Base-by-base conservation (phyloP, 2,329 filamentous ascomycete species). In the Penicillium sclerotigenum region DNA sequence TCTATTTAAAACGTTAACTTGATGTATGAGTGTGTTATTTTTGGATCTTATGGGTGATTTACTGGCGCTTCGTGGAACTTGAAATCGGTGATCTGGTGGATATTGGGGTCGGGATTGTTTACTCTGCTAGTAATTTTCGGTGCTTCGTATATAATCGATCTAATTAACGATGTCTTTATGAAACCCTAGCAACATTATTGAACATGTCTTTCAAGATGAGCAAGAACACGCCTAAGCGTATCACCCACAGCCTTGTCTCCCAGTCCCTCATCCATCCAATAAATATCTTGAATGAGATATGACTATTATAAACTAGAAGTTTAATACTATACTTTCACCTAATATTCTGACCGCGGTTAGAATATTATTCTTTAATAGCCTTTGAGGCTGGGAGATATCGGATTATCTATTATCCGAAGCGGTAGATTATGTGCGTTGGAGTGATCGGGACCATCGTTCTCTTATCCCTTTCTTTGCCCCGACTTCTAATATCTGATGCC, bases 111-210 rank as follows among this genome's bases (percentile, higher is more conserved):
- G 20, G 26, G 18, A 16, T 51, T 33, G 14, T 33, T 22, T 24
- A 33, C 28, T 24, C 24, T 11, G 11, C 29, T 43, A 28, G 10
- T 45, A 34, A 22, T 31, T 45, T 38, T 43, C 7, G 28, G 16
- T 45, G 28, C 38, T 34, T 51, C 28, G 37, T 51, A 51, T 43
- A 34, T 51, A 51, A n/a, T 34, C 38, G 20, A 51, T 34, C 16
- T 51, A 51, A 51, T 50, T 14, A 22, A 51, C 18, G 18, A 41
- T 33, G 13, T 33, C 20, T 34, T 4, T 42, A 47, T 37, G 8
- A 28, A 48, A 16, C 14, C 9, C 5, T 29, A 14, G 4, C 33
- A 28, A 26, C 7, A 22, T 49, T 24, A 38, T 40, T 28, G 16
- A 26, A 26, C 29, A 14, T 37, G 33, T 36, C 45, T 47, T 47